Conservation (phyloP, 306 rosid species). For the Vicia sativa region DNA sequence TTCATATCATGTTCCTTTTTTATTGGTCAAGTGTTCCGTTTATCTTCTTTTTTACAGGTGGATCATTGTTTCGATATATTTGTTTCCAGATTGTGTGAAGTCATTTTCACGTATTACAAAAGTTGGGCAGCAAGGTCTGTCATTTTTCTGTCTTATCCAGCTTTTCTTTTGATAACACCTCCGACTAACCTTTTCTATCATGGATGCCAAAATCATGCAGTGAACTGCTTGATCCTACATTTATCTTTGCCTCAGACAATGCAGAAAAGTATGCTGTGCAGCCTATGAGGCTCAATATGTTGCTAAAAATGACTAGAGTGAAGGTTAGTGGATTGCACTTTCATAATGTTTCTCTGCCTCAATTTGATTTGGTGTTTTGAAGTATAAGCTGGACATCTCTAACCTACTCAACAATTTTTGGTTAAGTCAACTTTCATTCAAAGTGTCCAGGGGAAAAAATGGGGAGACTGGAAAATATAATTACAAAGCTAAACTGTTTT, state of each 20-base stretch:
- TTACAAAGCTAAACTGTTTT: constrained; percentile 17
- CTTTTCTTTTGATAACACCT: constrained; percentile 34
- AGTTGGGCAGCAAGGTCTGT: constrained; percentile 97
- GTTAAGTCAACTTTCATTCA: constrained; percentile 15
- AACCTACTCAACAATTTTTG: constrained; percentile 21
- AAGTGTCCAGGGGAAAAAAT: not conserved
- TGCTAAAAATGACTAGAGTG: constrained; percentile 88
- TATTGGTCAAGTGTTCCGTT: constrained; percentile 20
- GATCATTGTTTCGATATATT: constrained; percentile 95
- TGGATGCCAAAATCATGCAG: constrained; percentile 60
- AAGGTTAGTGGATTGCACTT: constrained; percentile 59
- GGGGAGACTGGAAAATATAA: not conserved
- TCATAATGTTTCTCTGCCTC: constrained; percentile 26
- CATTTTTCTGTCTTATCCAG: constrained; percentile 37
- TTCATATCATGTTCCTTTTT: constrained; percentile 23
- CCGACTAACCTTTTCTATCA: constrained; percentile 28
- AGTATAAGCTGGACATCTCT: constrained; percentile 13
- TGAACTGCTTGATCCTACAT: constrained; percentile 89
- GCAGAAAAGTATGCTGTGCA: constrained; percentile 88
- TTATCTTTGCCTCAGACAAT: constrained; percentile 84
- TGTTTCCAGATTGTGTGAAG: constrained; percentile 81
- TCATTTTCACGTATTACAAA: constrained; percentile 80
- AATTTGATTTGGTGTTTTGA: constrained; percentile 32
- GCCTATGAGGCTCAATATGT: constrained; percentile 77
- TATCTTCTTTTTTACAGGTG: constrained; percentile 55